These are phyloP conservation scores for Annulohypoxylon bovei DNA, from an alignment of 495 filamentous ascomycete genomes.

Conservation along the genomic window DNA sequence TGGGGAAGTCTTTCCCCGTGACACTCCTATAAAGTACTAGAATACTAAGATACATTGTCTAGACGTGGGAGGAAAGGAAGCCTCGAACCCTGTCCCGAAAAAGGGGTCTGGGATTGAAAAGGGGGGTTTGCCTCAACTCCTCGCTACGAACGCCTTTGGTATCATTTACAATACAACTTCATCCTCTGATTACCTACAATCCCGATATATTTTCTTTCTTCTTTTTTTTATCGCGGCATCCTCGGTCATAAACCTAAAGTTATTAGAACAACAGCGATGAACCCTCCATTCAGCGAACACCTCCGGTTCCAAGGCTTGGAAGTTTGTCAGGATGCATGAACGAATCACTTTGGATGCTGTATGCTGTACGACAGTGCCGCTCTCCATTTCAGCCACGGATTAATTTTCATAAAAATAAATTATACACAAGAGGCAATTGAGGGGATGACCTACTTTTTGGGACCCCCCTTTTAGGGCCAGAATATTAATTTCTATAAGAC, in stretches of 20 bases:
- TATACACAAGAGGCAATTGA: neutral
- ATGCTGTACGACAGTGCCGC: conserved; percentile 5
- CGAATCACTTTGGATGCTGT: neutral
- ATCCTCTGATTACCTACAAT: neutral
- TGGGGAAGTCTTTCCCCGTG: conserved; percentile 36
- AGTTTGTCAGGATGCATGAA: conserved; percentile 2
- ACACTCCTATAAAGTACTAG: conserved; percentile 14
- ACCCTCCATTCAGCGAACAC: neutral
- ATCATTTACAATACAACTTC: conserved; percentile 15
- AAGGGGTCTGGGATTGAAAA: conserved; percentile 1
- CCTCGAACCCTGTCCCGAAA: neutral
- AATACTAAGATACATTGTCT: neutral
- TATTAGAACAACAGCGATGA: neutral
- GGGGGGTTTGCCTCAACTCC: neutral
- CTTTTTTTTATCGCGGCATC: conserved; percentile 18
- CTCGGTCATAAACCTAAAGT: conserved; percentile 14
- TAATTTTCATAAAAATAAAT: neutral
- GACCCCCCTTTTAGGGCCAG: neutral
- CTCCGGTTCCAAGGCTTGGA: neutral
- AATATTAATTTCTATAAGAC: neutral
- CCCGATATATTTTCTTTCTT: neutral
- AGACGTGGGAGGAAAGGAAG: neutral
- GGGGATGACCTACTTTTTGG: neutral
- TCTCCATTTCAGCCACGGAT: neutral
- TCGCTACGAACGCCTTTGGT: neutral